Evolutionary conservation across 345 rosid genomes (phyloP), one percentile per base, ranked within the genome.

Genomic region (Eucalyptus brandiana): DNA sequence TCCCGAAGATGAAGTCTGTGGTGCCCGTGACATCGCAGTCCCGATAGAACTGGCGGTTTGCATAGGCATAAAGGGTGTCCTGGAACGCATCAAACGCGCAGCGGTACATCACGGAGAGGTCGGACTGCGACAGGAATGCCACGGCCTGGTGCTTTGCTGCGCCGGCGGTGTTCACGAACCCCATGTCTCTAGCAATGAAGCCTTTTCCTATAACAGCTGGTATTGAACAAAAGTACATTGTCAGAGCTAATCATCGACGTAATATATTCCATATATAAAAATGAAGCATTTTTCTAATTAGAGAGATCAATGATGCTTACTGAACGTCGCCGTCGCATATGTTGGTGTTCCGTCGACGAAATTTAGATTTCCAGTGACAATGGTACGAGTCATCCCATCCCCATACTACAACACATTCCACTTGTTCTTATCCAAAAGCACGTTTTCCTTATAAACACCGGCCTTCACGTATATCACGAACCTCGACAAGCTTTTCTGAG

Each of bases 331-430:
- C 1, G 98, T 94, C 1, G 67, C 28, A 47, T 90, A 93, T 6
- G 99, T 97, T 8, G 93, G 90, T 32, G 92, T 89, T 6, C 96
- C 97, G 5, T 95, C 96, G 8, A 89, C 89, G 67, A 54, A 91
- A 91, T 94, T 94, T 89, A 88, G 80, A 90, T 91, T 91, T 3
- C 96, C 96, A 60, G 97, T 91, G 24, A 97, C 90, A 34, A 93
- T 87, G 15, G 98, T 95, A 92, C 88, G 87, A 2, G 72, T 87
- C 87, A 81, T 91, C 13, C 97, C 99, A 34, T 97, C 99, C 0
- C 99, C 99, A 42, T 93, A 95, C 9, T 95, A 91, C 96, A 95
- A 93, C 45, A 97, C 98, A 88, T 97, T 95, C 99, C 97, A 95
- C 89, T 62, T 93, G 72, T 58, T 89, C 88, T 95, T 96, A 37